Percentiles rank a stretch among this genome's conserved stretches.
Evolutionary conservation across 257 asterid species (phyloP).

Genomic region (Cinchona pubescens): DNA sequence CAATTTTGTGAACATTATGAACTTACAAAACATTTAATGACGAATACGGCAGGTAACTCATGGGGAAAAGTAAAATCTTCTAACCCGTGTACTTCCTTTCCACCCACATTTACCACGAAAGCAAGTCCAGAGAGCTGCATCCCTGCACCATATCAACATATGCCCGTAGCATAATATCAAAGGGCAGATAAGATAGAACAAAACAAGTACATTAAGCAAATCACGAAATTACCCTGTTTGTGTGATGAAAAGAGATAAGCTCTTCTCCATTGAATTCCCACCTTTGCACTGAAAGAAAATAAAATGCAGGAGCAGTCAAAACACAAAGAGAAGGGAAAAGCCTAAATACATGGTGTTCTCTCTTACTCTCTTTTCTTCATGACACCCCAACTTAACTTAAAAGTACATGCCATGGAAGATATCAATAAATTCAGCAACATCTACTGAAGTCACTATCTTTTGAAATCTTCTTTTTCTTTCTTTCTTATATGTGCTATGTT

Average conservation of each 20-base stretch:
- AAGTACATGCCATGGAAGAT: not conserved
- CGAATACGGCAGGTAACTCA: not conserved
- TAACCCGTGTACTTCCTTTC: slow-evolving; percentile 63
- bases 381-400: not conserved
- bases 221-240: slow-evolving; percentile 57
- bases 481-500: not conserved
- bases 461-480: not conserved
- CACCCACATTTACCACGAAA: slow-evolving; percentile 89
- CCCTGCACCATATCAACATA: slow-evolving; percentile 40
- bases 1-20: slow-evolving; percentile 18
- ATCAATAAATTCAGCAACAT: not conserved
- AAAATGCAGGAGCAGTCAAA: not conserved
- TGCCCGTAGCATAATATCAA: slow-evolving; percentile 22
- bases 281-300: slow-evolving; percentile 62
- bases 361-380: not conserved
- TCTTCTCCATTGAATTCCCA: slow-evolving; percentile 62
- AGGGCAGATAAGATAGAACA: not conserved
- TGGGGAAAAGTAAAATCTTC: not conserved
- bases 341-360: not conserved
- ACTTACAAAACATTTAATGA: slow-evolving; percentile 12
- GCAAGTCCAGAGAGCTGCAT: slow-evolving; percentile 75
- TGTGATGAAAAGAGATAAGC: slow-evolving; percentile 62
- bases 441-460: not conserved
- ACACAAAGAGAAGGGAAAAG: not conserved
- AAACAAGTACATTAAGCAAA: slow-evolving; percentile 3